phyloP scores from a whole-genome alignment of 441 rosid species.

The Euphorbia schlechtendalii region DNA sequence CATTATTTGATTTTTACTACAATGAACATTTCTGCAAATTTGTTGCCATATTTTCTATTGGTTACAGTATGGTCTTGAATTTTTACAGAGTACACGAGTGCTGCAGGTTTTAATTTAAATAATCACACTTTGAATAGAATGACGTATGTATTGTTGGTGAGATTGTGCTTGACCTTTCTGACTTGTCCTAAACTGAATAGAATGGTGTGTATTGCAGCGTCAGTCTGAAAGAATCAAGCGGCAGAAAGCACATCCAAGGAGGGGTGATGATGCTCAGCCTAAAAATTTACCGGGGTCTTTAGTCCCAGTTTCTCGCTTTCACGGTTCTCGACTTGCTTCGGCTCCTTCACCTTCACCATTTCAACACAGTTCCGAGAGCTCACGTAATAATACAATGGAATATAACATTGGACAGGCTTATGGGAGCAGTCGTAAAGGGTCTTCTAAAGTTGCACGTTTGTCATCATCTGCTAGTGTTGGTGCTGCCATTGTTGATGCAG shows the following conservation, averaged over 20 bases:
- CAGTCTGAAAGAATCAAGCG: slow-evolving; percentile 69
- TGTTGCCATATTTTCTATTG: neutral
- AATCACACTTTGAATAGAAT: neutral
- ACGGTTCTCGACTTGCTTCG: slow-evolving; percentile 90
- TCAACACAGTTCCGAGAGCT: slow-evolving; percentile 30
- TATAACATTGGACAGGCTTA: neutral
- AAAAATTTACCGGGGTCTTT: slow-evolving; percentile 47
- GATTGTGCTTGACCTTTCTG: neutral
- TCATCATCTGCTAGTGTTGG: slow-evolving; percentile 54
- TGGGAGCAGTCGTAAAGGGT: slow-evolving; percentile 1
- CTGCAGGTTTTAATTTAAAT: neutral
- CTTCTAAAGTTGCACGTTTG: slow-evolving; percentile 38
- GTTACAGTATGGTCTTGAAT: neutral
- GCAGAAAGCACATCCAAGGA: slow-evolving; percentile 49
- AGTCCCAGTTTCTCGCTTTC: slow-evolving; percentile 74
- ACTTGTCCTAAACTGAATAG: slow-evolving; percentile 1
- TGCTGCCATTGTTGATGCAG: slow-evolving; percentile 83
- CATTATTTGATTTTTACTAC: neutral
- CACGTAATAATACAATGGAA: neutral
- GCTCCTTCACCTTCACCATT: slow-evolving; percentile 77
- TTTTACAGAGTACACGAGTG: neutral
- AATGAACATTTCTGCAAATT: neutral
- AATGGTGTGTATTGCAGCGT: slow-evolving; percentile 42
- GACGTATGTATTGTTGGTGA: neutral
- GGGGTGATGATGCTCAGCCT: slow-evolving; percentile 58